Evolutionary conservation across 1,284 basidiomycete genomes (phyloP).

Genomic region (Entoloma clypeatum): DNA sequence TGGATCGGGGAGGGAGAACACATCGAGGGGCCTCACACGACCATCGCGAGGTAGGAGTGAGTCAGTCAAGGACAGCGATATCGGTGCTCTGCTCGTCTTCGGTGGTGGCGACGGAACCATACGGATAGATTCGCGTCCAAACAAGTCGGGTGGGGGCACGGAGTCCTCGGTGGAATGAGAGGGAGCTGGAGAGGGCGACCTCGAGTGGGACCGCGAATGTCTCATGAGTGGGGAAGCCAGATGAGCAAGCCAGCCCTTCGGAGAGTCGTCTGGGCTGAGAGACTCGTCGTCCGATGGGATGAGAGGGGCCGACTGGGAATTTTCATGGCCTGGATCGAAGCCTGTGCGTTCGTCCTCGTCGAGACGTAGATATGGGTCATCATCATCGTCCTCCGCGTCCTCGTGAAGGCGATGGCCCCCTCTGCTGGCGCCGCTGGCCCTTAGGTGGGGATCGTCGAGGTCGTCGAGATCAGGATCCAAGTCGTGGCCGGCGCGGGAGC

Average conservation of each 20-base stretch:
- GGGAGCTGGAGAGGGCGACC: slow-evolving; percentile 45
- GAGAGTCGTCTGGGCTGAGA: slow-evolving; percentile 29
- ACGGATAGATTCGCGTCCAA: slow-evolving; percentile 25
- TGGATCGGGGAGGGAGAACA: slow-evolving; percentile 72
- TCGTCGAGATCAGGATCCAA: slow-evolving; percentile 59
- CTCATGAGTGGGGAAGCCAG: slow-evolving; percentile 45
- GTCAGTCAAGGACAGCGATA: slow-evolving; percentile 64
- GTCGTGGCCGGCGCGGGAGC: slow-evolving; percentile 49
- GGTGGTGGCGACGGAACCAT: slow-evolving; percentile 34
- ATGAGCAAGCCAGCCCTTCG: slow-evolving; percentile 71
- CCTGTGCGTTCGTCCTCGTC: slow-evolving; percentile 49
- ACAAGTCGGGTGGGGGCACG: slow-evolving; percentile 38
- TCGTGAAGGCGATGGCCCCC: slow-evolving; percentile 18
- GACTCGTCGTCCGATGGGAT: slow-evolving; percentile 41
- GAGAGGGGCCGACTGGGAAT: slow-evolving; percentile 49
- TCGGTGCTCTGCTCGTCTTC: slow-evolving; percentile 35
- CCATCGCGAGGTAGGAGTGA: slow-evolving; percentile 73
- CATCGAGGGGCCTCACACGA: slow-evolving; percentile 53
- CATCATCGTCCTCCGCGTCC: slow-evolving; percentile 48
- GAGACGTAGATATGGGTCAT: slow-evolving; percentile 72
- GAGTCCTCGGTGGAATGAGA: slow-evolving; percentile 49
- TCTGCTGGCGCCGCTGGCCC: slow-evolving; percentile 39
- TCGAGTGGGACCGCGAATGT: slow-evolving; percentile 37
- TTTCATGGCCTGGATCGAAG: slow-evolving; percentile 38
- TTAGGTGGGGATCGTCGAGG: slow-evolving; percentile 67